Evolutionary conservation across 345 rosid genomes (phyloP), one percentile per base, ranked within the genome.

Genomic region (Citrus mangshanensis): DNA sequence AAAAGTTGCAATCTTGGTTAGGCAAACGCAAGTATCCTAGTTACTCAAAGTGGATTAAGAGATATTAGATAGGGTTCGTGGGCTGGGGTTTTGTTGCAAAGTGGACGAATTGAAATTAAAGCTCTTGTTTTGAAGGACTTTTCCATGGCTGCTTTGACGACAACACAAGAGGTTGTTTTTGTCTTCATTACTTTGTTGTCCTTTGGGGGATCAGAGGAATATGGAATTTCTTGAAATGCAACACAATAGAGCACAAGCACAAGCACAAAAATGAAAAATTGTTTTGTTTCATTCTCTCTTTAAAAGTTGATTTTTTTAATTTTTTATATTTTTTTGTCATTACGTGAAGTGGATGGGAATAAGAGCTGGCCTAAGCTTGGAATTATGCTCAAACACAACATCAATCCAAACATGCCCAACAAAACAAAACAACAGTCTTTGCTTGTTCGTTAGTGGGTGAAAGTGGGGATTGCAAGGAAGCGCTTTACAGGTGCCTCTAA

Each of bases 211-310:
- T 81, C 86, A 79, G 81, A 84, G 82, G 89, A 87, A 89, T 82
- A 86, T 81, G 86, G 95, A 91, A 89, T 91, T 89, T 89, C 91
- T 88, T 77, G 90, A 82, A 80, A 80, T 70, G 46, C 89, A 86
- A 63, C n/a, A 13, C 51, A 46, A 46, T 13, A 46, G 51, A 12
- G 18, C 51, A 46, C 51, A 13, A 46, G 51, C 51, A 46, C 51
- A 46, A 46, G 18, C 4, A 46, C 18, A 13, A 46, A 61, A 59
- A 78, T 5, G 42, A 77, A 34, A 49, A 5, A 49, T 78, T 70
- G 82, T 77, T 69, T 75, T 49, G 72, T 74, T 82, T 82, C 78
- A 77, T 21, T 38, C 72, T 58, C 42, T 67, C 62, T 78, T 13
- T 51, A 51, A 30, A 16, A 9, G 32, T 73, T 35, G 35, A 58